Evolutionary conservation across 2,329 filamentous ascomycete species (phyloP).

Genomic region (Phoma sp.): DNA sequence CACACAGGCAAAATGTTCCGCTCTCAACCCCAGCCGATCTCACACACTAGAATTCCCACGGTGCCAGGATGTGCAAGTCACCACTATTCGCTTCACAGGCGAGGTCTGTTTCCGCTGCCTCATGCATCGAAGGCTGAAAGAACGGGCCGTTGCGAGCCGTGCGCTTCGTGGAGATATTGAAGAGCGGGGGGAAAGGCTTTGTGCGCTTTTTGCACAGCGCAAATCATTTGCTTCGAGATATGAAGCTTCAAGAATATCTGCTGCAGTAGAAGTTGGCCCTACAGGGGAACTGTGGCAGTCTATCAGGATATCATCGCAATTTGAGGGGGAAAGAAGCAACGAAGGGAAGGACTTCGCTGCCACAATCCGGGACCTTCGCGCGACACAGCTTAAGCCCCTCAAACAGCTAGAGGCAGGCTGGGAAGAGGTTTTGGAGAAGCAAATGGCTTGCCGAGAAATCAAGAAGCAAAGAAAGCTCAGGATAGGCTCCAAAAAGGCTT

Average conservation of each 20-base stretch:
- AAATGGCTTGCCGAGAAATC: neutral
- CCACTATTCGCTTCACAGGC: neutral
- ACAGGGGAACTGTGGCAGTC: neutral
- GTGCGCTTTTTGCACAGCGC: too few species aligned
- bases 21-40: neutral
- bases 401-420: neutral
- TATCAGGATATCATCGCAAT: neutral
- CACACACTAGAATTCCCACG: neutral
- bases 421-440: neutral
- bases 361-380: neutral
- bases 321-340: neutral
- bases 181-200: too few species aligned
- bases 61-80: neutral
- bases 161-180: neutral
- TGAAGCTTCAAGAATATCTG: neutral
- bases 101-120: slow-evolving; percentile 3
- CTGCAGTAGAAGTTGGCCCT: neutral
- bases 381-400: neutral
- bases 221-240: too few species aligned
- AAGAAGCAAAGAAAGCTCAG: neutral
- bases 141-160: neutral
- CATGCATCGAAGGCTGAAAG: neutral
- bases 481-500: neutral
- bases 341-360: neutral
- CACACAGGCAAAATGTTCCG: neutral